phyloP scores from a whole-genome alignment of 2,329 filamentous ascomycete genomes.

The Pleoardoris graminearum region DNA sequence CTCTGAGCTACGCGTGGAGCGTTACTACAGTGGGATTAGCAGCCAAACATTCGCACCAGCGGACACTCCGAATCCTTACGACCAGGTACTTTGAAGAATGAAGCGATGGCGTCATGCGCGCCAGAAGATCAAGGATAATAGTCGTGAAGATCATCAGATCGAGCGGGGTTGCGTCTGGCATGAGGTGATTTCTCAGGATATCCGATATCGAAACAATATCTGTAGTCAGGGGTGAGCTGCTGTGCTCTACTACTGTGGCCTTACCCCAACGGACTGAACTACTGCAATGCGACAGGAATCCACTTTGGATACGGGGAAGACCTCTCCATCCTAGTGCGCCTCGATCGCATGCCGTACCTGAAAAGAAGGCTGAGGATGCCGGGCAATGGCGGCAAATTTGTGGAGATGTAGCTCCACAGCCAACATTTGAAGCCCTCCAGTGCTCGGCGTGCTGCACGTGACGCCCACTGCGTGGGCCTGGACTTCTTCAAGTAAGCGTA shows the following conservation, averaged over 20 bases:
- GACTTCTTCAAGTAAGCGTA: not conserved
- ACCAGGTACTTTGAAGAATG: not conserved
- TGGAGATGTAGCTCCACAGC: not conserved
- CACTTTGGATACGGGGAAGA: not conserved
- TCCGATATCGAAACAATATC: not conserved
- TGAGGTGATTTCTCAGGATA: too few species aligned
- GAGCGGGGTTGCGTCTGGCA: not conserved
- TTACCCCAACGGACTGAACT: too few species aligned
- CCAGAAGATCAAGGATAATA: not conserved
- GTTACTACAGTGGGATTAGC: not conserved
- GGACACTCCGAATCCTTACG: too few species aligned
- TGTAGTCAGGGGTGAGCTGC: not conserved
- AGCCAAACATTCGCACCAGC: too few species aligned
- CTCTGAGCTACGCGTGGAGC: not conserved
- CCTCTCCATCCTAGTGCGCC: not conserved
- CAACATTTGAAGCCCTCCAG: too few species aligned
- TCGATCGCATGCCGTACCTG: not conserved
- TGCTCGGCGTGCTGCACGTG: not conserved
- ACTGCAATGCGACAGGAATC: not conserved
- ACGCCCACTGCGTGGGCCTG: not conserved
- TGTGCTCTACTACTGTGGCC: too few species aligned
- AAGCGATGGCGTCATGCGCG: conserved; percentile 5
- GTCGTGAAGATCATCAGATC: not conserved
- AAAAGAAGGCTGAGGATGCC: conserved; percentile 4
- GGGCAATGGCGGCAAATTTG: not conserved